Evolutionary conservation across 1,139 yeast genomes (phyloP).

Genomic region (Groenewaldozyma sp.): DNA sequence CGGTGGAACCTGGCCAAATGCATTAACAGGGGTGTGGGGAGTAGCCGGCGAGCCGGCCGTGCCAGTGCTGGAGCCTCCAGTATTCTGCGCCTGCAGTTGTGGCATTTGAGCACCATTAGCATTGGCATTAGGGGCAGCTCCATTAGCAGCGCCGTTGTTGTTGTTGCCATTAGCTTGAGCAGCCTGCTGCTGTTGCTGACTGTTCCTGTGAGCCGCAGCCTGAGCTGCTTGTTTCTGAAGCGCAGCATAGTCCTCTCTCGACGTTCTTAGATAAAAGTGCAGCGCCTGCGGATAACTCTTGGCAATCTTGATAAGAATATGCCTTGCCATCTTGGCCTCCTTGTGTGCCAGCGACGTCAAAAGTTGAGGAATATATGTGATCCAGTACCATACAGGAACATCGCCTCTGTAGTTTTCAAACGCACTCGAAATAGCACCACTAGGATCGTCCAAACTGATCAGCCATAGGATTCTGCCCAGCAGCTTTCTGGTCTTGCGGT

Average conservation of each 20-base stretch:
- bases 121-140: constrained; percentile 12
- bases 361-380: constrained; percentile 90
- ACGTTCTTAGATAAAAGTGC: constrained; percentile 90
- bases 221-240: constrained; percentile 73
- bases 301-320: constrained; percentile 82
- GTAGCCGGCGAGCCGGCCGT: constrained; percentile 9
- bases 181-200: constrained; percentile 5
- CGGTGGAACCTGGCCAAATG: constrained; percentile 8
- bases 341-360: constrained; percentile 81
- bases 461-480: constrained; percentile 91
- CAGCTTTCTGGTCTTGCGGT: constrained; percentile 79
- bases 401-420: constrained; percentile 92
- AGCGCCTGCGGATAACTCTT: constrained; percentile 95
- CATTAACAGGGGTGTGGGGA: constrained; percentile 8
- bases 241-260: constrained; percentile 87
- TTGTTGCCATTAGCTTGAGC: constrained; percentile 9
- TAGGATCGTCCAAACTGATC: constrained; percentile 78
- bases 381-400: constrained; percentile 99
- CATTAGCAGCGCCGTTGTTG: constrained; percentile 7
- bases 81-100: constrained; percentile 8
- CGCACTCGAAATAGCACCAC: constrained; percentile 75
- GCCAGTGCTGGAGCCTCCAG: constrained; percentile 8
- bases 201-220: constrained; percentile 28
- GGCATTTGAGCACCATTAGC: constrained; percentile 10
- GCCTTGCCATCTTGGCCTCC: constrained; percentile 84